Percentiles rank a stretch among this genome's conserved stretches.
Conservation (phyloP, 805 yeast genomes). For the Candida ortonii region DNA sequence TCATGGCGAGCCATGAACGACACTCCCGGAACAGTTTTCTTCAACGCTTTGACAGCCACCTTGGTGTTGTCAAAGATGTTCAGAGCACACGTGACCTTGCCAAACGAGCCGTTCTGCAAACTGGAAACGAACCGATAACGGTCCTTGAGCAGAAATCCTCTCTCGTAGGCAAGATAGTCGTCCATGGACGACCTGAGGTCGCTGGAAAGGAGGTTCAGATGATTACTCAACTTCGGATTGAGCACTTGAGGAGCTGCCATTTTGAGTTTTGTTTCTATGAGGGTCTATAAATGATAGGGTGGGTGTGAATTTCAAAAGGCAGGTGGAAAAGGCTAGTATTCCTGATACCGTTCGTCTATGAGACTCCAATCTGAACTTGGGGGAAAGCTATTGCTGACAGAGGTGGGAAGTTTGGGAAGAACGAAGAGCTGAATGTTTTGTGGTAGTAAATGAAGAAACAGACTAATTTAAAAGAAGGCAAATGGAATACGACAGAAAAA, state of each 20-base stretch:
- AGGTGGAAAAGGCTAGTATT: too few species aligned
- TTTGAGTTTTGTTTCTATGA: too few species aligned
- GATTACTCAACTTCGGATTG: slow-evolving; percentile 15
- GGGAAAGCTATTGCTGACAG: too few species aligned
- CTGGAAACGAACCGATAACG: slow-evolving; percentile 42
- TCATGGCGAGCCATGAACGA: slow-evolving; percentile 53
- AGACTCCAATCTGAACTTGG: too few species aligned
- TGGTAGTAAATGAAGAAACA: too few species aligned
- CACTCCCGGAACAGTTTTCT: slow-evolving; percentile 41
- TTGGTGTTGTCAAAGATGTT: slow-evolving; percentile 33
- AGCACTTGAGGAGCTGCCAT: slow-evolving; percentile 20
- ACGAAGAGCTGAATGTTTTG: too few species aligned
- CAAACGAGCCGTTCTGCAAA: slow-evolving; percentile 60
- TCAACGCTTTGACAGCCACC: slow-evolving; percentile 57
- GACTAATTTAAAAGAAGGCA: too few species aligned
- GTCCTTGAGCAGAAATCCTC: slow-evolving; percentile 35
- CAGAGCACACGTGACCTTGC: slow-evolving; percentile 53
- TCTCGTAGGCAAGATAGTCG: slow-evolving; percentile 41
- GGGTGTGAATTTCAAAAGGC: too few species aligned
- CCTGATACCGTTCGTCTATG: too few species aligned
- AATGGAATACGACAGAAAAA: too few species aligned
- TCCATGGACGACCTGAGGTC: slow-evolving; percentile 33
- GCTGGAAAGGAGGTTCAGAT: slow-evolving; percentile 16
- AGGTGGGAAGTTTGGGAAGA: too few species aligned
- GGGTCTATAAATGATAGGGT: too few species aligned